Conservation (phyloP, 1,139 yeast species). For the Petasospora rhodanensis region DNA sequence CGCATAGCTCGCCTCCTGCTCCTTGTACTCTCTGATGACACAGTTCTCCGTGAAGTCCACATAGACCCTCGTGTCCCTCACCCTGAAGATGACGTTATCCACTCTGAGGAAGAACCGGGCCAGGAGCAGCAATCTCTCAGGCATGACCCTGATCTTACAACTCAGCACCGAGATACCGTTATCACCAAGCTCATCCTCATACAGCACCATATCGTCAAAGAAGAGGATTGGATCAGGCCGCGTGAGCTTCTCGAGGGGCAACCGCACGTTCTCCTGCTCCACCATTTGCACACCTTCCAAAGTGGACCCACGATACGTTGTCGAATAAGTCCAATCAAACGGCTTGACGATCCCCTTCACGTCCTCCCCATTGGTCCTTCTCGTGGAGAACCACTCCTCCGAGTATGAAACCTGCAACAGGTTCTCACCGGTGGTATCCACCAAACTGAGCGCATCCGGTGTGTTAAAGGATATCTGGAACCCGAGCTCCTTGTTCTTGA, state of each 20-base stretch:
- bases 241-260: conserved; percentile 68
- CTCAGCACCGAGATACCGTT: conserved; percentile 82
- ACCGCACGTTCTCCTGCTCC: conserved; percentile 26
- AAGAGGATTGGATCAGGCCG: conserved; percentile 82
- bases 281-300: conserved; percentile 14
- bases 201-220: conserved; percentile 82
- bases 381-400: conserved; percentile 76
- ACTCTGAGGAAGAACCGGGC: conserved; percentile 81
- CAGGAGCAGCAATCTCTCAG: conserved; percentile 65
- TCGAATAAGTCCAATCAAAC: conserved; percentile 95
- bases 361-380: conserved; percentile 35
- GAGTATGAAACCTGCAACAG: conserved; percentile 76
- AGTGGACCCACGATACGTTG: conserved; percentile 66
- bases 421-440: conserved; percentile 46
- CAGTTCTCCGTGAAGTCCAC: conserved; percentile 66
- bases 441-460: conserved; percentile 71
- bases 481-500: conserved; percentile 37
- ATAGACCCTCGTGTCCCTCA: conserved; percentile 79
- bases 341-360: conserved; percentile 55
- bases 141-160: conserved; percentile 87
- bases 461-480: conserved; percentile 66
- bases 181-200: conserved; percentile 94
- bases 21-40: conserved; percentile 73
- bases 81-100: conserved; percentile 80
- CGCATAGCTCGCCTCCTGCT: conserved; percentile 64